Base-by-base conservation (phyloP, 2,329 filamentous ascomycete species). In the Cadophora sp. region DNA sequence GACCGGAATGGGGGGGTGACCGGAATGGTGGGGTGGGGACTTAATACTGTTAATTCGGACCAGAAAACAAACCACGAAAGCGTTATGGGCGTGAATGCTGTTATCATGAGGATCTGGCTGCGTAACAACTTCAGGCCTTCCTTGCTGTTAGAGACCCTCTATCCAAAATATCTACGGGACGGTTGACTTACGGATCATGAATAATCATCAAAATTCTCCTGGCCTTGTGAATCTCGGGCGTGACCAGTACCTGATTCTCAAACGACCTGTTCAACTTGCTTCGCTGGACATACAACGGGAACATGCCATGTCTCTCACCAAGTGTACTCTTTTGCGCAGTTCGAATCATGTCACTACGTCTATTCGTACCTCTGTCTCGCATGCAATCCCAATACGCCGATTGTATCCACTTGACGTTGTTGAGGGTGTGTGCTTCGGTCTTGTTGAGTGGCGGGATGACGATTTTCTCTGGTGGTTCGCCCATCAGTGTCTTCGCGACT, bases 401-500 rank as follows among this genome's bases (percentile, higher is more conserved):
- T 70, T 90, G 88, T 62, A 84, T 80, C 0, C 85, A 83, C 73
- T 88, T 86, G 0, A 89, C 88, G 71, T 84, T 84, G 47, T 85
- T 83, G 30, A 91, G 76, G 0, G 87, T 82, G 53, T 82, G 81
- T 0, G 83, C 82, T 0, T 87, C 88, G 22, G 87, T 84, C 72
- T 82, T 84, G 76, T 84, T 87, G 69, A 89, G 82, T 65, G 83
- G 83, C 8, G 86, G 73, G 83, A 89, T 78, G 16, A 80, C 77
- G 78, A 90, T 85, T 73, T 83, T 81, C 50, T 86, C 85, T 2
- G 96, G 96, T 13, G 95, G 93, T 75, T 99, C 94, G 24, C 96
- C 94, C 94, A 99, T 98, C 53, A 99, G 83, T 0, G 95, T 97
- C 67, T 89, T 89, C 1, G 93, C 96, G 1, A 99, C 96, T 2